Percentiles rank a stretch among this genome's conserved stretches.
Evolutionary conservation across 2,329 filamentous ascomycete genomes (phyloP).

Genomic region (Colletotrichum lindemuthianum): DNA sequence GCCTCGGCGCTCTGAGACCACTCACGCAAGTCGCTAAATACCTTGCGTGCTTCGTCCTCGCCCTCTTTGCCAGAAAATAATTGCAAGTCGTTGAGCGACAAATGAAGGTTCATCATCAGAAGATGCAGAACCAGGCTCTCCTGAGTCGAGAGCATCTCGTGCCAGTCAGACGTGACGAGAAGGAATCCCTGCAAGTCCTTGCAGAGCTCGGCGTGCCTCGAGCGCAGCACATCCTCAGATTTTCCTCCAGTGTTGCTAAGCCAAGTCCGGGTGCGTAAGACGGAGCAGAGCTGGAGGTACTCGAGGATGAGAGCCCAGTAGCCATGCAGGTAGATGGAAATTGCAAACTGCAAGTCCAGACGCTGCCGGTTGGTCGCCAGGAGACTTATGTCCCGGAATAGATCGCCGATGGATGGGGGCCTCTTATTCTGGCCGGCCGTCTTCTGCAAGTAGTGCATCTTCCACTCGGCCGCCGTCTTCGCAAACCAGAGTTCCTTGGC

Average conservation of each 20-base stretch:
- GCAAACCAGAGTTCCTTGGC: conserved; percentile 73
- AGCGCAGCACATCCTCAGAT: conserved; percentile 58
- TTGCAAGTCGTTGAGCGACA: conserved; percentile 72
- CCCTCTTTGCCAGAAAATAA: conserved; percentile 75
- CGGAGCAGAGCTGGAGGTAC: conserved; percentile 68
- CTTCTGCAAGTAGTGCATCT: conserved; percentile 62
- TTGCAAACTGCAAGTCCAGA: conserved; percentile 66
- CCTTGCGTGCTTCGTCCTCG: conserved; percentile 69
- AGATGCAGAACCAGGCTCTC: conserved; percentile 62
- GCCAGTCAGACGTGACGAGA: conserved; percentile 53
- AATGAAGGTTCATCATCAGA: conserved; percentile 71
- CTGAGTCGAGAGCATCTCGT: conserved; percentile 54
- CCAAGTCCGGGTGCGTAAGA: conserved; percentile 59
- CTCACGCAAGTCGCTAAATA: conserved; percentile 66
- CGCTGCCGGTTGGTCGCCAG: conserved; percentile 58
- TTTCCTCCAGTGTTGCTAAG: conserved; percentile 51
- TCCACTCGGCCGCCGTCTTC: conserved; percentile 71
- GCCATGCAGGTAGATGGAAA: conserved; percentile 70
- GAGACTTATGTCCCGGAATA: conserved; percentile 65
- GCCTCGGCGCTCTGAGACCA: conserved; percentile 67
- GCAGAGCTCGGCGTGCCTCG: conserved; percentile 71
- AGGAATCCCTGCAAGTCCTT: conserved; percentile 64
- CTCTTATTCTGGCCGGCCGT: conserved; percentile 50
- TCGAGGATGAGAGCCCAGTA: conserved; percentile 75
- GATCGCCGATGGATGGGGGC: conserved; percentile 63